Percentiles rank a stretch among this genome's conserved stretches.
phyloP scores from a whole-genome alignment of 768 basidiomycete genomes.

The Xerocomus spinulosus region DNA sequence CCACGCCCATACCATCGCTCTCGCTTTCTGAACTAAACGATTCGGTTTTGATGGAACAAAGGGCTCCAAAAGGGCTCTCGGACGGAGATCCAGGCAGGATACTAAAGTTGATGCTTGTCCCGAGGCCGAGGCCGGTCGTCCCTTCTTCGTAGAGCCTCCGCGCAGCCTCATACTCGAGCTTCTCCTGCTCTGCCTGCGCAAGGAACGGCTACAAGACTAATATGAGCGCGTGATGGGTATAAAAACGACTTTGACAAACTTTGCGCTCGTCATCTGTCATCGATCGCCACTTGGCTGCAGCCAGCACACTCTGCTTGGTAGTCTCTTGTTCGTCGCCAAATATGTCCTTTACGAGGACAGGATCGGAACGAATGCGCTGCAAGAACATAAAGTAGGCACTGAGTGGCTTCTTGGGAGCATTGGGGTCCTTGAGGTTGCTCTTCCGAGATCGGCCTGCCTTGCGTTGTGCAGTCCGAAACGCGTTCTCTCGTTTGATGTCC shows the following conservation, averaged over 20 bases:
- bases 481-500: constrained; percentile 92
- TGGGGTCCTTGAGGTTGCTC: constrained; percentile 95
- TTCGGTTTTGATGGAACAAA: constrained; percentile 50
- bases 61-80: constrained; percentile 37
- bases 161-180: constrained; percentile 87
- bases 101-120: constrained; percentile 78
- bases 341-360: constrained; percentile 66
- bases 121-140: constrained; percentile 56
- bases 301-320: constrained; percentile 90
- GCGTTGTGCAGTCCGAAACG: constrained; percentile 85
- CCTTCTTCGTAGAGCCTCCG: constrained; percentile 86
- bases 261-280: constrained; percentile 93
- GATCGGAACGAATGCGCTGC: constrained; percentile 81
- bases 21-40: constrained; percentile 66
- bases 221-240: constrained; percentile 11
- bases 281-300: constrained; percentile 88
- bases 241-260: constrained; percentile 42
- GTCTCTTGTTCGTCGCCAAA: constrained; percentile 92
- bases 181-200: constrained; percentile 91
- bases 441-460: constrained; percentile 90
- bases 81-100: constrained; percentile 67
- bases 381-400: constrained; percentile 95
- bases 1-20: constrained; percentile 57
- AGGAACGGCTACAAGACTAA: constrained; percentile 68
- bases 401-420: constrained; percentile 93